Conservation (phyloP, 1,284 basidiomycete genomes). For the Boletus calvinii region DNA sequence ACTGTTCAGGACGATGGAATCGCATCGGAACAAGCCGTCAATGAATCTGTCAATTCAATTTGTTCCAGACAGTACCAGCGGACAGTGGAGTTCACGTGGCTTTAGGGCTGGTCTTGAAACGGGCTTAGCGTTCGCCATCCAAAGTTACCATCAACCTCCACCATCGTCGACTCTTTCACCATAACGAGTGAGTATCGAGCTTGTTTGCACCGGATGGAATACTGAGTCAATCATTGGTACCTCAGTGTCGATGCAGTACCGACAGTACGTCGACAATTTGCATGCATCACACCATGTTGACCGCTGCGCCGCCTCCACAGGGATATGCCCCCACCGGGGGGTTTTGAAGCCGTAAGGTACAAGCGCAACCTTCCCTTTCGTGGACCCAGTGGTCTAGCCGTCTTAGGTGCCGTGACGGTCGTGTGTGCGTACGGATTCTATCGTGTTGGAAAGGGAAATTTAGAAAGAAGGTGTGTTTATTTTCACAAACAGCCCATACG, state of each 20-base stretch:
- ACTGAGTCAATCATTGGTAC: neutral
- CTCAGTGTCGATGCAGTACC: conserved; percentile 62
- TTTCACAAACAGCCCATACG: conserved; percentile 26
- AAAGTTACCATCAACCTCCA: conserved; percentile 7
- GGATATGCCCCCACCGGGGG: conserved; percentile 94
- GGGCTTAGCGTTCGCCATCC: neutral
- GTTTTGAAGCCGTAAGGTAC: conserved; percentile 93
- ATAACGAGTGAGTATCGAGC: conserved; percentile 21
- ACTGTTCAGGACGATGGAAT: conserved; percentile 13
- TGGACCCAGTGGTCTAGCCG: conserved; percentile 85
- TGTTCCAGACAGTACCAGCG: neutral
- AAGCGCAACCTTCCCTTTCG: conserved; percentile 94
- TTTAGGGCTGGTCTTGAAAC: conserved; percentile 30
- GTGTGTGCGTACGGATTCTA: conserved; percentile 94
- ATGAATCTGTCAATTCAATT: conserved; percentile 1
- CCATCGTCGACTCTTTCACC: conserved; percentile 1
- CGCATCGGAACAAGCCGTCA: conserved; percentile 11
- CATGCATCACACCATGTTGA: conserved; percentile 15
- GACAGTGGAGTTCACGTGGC: conserved; percentile 11
- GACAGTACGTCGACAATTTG: conserved; percentile 51
- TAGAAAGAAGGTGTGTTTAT: conserved; percentile 84
- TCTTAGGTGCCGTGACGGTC: conserved; percentile 83
- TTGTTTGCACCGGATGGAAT: neutral
- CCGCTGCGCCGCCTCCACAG: conserved; percentile 44
- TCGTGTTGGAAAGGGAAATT: conserved; percentile 84